phyloP scores from a whole-genome alignment of 2,329 filamentous ascomycete species.

The Scedosporium minutisporum region DNA sequence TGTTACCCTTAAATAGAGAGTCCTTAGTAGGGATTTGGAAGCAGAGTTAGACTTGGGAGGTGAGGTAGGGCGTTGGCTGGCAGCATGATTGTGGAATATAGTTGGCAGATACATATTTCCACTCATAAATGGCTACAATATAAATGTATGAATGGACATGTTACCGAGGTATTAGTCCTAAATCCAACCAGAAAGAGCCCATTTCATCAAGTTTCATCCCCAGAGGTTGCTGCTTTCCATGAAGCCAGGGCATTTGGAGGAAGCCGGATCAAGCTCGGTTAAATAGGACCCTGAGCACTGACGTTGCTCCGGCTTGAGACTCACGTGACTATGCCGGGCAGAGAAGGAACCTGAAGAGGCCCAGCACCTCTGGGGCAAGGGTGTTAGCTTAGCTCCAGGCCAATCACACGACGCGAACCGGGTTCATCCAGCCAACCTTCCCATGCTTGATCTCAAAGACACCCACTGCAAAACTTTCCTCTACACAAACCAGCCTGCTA shows the following conservation, averaged over 20 bases:
- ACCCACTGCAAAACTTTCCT: constrained; percentile 1
- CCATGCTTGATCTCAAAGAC: background rate
- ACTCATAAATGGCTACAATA: too few relatives aligned
- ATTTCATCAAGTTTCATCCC: background rate
- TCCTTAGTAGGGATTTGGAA: background rate
- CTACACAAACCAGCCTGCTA: background rate
- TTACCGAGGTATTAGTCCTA: too few relatives aligned
- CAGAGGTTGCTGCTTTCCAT: background rate
- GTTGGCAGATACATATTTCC: too few relatives aligned
- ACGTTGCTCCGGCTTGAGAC: background rate
- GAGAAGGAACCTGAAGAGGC: background rate
- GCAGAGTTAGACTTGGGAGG: too few relatives aligned
- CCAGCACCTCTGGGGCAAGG: background rate
- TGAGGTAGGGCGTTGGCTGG: too few relatives aligned
- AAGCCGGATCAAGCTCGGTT: background rate
- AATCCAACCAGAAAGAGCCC: background rate
- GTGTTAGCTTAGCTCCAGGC: background rate
- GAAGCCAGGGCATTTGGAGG: background rate
- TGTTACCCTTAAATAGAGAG: constrained; percentile 49
- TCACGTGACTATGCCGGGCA: background rate
- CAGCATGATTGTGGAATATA: too few relatives aligned
- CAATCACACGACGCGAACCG: background rate
- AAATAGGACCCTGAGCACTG: background rate
- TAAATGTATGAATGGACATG: too few relatives aligned
- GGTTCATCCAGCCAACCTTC: background rate